Conservation (phyloP, 129 eudicot genomes). For the Centaurea solstitialis region DNA sequence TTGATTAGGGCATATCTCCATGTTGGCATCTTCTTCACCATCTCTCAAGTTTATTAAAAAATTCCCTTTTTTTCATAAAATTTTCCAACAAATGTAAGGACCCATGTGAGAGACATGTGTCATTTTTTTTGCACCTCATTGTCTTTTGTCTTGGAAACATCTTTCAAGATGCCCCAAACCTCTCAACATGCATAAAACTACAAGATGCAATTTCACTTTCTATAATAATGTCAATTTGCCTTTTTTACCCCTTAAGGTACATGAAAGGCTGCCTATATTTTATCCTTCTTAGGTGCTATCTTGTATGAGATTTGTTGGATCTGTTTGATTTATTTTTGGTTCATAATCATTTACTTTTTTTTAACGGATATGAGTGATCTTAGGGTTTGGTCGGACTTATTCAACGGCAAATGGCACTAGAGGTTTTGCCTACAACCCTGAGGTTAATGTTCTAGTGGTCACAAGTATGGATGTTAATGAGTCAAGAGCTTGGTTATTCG, state of each 20-base stretch:
- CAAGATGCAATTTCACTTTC: conserved; percentile 6
- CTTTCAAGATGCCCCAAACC: conserved; percentile 21
- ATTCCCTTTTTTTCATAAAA: not conserved
- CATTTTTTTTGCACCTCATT: conserved; percentile 26
- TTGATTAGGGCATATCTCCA: conserved; percentile 30
- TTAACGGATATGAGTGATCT: not conserved
- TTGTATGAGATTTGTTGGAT: not conserved
- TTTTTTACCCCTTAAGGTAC: not conserved
- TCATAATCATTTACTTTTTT: not conserved
- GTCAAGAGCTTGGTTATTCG: too few species aligned
- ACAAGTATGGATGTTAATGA: too few species aligned
- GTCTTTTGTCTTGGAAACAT: conserved; percentile 35
- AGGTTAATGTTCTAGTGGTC: not conserved
- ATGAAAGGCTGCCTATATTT: not conserved
- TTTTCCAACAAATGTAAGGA: conserved; percentile 3
- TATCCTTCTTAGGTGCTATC: not conserved
- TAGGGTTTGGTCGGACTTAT: not conserved
- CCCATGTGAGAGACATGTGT: conserved; percentile 32
- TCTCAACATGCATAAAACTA: conserved; percentile 10
- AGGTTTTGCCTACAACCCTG: not conserved
- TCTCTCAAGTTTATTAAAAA: not conserved
- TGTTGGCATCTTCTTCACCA: conserved; percentile 16
- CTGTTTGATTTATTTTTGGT: not conserved
- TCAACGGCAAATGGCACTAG: not conserved
- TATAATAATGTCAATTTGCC: not conserved